These are phyloP conservation scores for Bonia amplexicaulis DNA, from an alignment of 176 grass and related monocot genomes.

Conservation along the genomic window DNA sequence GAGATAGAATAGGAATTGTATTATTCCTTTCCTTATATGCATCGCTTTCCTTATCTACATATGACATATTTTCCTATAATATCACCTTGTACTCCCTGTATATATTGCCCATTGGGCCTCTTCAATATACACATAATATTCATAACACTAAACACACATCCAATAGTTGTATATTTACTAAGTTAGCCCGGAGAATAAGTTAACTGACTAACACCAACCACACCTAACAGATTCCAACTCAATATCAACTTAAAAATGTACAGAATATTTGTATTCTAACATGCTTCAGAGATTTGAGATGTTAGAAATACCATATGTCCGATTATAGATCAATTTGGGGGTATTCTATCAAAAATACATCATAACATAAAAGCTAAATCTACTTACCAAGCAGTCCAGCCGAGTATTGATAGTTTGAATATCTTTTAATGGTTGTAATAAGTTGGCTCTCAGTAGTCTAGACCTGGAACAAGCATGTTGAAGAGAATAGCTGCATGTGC, in stretches of 20 bases:
- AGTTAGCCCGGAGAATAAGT: neutral
- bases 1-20: too few relatives aligned
- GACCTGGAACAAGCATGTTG: constrained; percentile 52
- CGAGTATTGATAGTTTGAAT: constrained; percentile 90
- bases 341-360: constrained; percentile 16
- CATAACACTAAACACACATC: neutral
- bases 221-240: too few relatives aligned
- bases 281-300: neutral
- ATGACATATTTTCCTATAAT: too few relatives aligned
- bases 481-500: constrained; percentile 2
- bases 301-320: neutral
- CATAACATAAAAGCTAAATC: constrained; percentile 5
- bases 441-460: constrained; percentile 91
- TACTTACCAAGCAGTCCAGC: constrained; percentile 83
- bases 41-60: too few relatives aligned
- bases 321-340: neutral
- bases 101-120: too few relatives aligned
- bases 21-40: too few relatives aligned
- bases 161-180: neutral
- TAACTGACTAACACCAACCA: neutral
- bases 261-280: neutral
- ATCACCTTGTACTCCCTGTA: too few relatives aligned
- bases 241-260: neutral
- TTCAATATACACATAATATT: too few relatives aligned
- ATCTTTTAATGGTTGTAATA: constrained; percentile 90